Conservation (phyloP, 1,139 yeast species). For the Waltiozyma sp. region DNA sequence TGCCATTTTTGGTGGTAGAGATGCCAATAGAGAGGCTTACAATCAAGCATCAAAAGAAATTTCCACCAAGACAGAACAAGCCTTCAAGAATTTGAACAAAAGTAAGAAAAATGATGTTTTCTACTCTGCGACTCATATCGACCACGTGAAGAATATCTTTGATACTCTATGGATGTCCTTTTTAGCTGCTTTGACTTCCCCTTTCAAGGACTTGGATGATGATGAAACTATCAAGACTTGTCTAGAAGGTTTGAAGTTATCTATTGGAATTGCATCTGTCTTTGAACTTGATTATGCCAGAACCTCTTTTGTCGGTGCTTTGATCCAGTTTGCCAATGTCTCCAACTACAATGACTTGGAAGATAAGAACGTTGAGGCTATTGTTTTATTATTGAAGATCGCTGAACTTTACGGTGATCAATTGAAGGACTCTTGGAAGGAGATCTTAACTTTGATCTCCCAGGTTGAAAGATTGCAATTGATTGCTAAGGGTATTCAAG, state of each 20-base stretch:
- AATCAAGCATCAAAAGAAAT: constrained; percentile 87
- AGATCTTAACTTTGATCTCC: constrained; percentile 69
- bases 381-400: constrained; percentile 60
- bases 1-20: constrained; percentile 68
- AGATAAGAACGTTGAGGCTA: constrained; percentile 72
- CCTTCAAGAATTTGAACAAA: constrained; percentile 62
- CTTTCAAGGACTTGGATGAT: constrained; percentile 84
- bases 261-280: constrained; percentile 75
- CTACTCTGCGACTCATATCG: constrained; percentile 63
- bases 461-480: constrained; percentile 87
- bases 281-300: constrained; percentile 80
- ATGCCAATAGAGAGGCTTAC: constrained; percentile 75
- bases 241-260: constrained; percentile 74
- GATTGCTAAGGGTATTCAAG: constrained; percentile 81
- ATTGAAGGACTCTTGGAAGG: constrained; percentile 72
- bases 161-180: constrained; percentile 96
- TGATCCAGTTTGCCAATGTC: constrained; percentile 77
- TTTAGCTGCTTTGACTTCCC: constrained; percentile 87
- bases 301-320: constrained; percentile 80
- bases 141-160: constrained; percentile 87
- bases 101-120: constrained; percentile 23
- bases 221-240: constrained; percentile 60
- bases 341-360: constrained; percentile 72
- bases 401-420: constrained; percentile 72
- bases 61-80: constrained; percentile 78